Evolutionary conservation across 225 moss, liverwort and hornwort species (phyloP).

Genomic region (Pleurozium schreberi): DNA sequence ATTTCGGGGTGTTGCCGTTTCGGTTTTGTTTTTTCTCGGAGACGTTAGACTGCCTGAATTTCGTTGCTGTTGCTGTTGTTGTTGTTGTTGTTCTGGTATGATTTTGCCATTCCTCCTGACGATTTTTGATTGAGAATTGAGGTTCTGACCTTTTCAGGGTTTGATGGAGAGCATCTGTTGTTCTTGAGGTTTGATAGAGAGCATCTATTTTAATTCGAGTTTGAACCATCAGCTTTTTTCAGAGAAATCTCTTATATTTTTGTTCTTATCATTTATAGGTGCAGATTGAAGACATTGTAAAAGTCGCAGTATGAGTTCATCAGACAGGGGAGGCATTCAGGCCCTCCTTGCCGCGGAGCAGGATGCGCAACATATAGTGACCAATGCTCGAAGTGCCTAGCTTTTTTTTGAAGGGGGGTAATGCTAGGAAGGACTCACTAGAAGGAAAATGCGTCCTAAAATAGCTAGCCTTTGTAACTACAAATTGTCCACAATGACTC

Average conservation of each 20-base stretch:
- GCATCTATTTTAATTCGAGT: background rate
- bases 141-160: background rate
- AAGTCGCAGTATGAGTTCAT: constrained; percentile 19
- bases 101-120: background rate
- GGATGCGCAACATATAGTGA: constrained; percentile 72
- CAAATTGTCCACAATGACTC: no score
- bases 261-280: background rate
- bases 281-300: background rate
- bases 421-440: no score
- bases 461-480: no score
- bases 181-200: background rate
- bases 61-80: background rate
- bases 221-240: background rate
- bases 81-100: background rate
- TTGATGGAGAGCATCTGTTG: background rate
- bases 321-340: constrained; percentile 77
- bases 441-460: no score
- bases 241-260: background rate
- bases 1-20: background rate
- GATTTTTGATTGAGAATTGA: background rate
- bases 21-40: background rate
- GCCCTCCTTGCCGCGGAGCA: constrained; percentile 76
- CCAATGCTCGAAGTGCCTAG: constrained; percentile 54
- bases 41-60: background rate
- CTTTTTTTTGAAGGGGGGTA: no score